Percentiles rank a stretch among this genome's conserved stretches.
Conservation (phyloP, 2,329 filamentous ascomycete genomes). For the Hypoxylon sp. region DNA sequence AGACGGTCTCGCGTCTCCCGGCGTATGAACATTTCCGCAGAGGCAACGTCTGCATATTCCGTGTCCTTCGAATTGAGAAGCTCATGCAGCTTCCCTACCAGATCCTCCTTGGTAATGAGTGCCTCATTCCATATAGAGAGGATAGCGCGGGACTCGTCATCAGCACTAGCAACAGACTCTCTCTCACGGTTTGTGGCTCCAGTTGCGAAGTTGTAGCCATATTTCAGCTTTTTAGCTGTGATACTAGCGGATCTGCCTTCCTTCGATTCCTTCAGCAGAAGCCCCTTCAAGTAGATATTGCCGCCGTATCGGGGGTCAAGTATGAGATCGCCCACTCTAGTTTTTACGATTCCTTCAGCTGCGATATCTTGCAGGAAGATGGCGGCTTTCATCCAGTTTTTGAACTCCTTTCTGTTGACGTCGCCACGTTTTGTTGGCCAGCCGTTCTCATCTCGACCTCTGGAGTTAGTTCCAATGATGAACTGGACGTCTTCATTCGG, state of each 20-base stretch:
- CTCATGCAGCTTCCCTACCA: conserved; percentile 33
- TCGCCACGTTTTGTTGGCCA: conserved; percentile 7
- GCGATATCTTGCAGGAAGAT: conserved; percentile 38
- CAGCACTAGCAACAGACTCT: conserved; percentile 34
- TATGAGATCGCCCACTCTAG: conserved; percentile 41
- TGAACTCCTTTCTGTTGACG: conserved; percentile 31
- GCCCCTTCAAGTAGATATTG: conserved; percentile 46
- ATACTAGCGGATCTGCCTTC: conserved; percentile 41
- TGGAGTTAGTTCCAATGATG: conserved; percentile 39
- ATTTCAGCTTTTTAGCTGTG: conserved; percentile 38
- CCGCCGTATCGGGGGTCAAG: conserved; percentile 35
- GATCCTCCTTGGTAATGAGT: conserved; percentile 9
- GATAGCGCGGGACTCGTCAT: conserved; percentile 40
- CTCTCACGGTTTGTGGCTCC: conserved; percentile 46
- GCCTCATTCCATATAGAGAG: conserved; percentile 43
- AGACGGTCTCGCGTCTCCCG: conserved; percentile 16
- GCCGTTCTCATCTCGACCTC: conserved; percentile 31
- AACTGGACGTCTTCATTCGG: conserved; percentile 43
- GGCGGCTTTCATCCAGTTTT: conserved; percentile 42
- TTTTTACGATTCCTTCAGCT: conserved; percentile 17
- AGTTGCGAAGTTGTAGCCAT: conserved; percentile 46
- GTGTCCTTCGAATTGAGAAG: conserved; percentile 38
- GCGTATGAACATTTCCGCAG: conserved; percentile 25
- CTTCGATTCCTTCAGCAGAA: conserved; percentile 37
- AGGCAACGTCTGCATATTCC: conserved; percentile 44